Percentiles rank a stretch among this genome's conserved stretches.
Evolutionary conservation across 768 basidiomycete species (phyloP).

Genomic region (Agrocybe pediades): DNA sequence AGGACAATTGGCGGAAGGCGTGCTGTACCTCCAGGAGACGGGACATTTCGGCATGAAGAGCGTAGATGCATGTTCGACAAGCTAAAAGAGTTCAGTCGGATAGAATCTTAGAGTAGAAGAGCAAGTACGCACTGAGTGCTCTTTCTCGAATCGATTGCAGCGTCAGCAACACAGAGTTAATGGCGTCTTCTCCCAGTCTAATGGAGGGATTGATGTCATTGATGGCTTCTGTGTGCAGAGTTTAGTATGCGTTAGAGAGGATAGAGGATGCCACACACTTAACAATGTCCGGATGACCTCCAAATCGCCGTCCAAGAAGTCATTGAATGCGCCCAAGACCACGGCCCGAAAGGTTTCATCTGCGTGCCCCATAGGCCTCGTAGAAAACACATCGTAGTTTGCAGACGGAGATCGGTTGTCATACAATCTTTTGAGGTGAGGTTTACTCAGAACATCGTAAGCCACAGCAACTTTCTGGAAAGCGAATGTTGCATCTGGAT

Average conservation of each 20-base stretch:
- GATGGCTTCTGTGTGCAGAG: slow-evolving; percentile 54
- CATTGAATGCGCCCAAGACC: slow-evolving; percentile 72
- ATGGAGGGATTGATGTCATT: slow-evolving; percentile 82
- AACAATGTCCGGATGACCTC: slow-evolving; percentile 79
- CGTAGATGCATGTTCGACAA: slow-evolving; percentile 74
- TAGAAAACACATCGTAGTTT: slow-evolving; percentile 55
- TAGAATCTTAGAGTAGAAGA: background rate
- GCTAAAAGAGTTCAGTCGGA: slow-evolving; percentile 40
- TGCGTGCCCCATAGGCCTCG: slow-evolving; percentile 55
- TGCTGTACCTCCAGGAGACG: slow-evolving; percentile 83
- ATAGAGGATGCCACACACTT: slow-evolving; percentile 44
- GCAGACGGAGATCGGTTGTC: slow-evolving; percentile 54
- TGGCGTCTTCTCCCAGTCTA: slow-evolving; percentile 75
- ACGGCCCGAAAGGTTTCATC: slow-evolving; percentile 83
- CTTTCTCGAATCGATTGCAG: slow-evolving; percentile 74
- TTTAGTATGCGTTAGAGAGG: background rate
- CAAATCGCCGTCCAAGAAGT: slow-evolving; percentile 86
- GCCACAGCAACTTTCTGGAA: slow-evolving; percentile 89
- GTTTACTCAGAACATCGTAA: slow-evolving; percentile 78
- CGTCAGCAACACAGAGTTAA: slow-evolving; percentile 71
- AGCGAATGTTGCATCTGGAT: slow-evolving; percentile 76
- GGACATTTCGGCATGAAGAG: slow-evolving; percentile 71
- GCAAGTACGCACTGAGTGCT: slow-evolving; percentile 62
- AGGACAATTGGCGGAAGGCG: slow-evolving; percentile 72
- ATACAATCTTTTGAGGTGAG: slow-evolving; percentile 67